phyloP scores from a whole-genome alignment of 2,329 filamentous ascomycete genomes.

The Sclerotinia borealis region DNA sequence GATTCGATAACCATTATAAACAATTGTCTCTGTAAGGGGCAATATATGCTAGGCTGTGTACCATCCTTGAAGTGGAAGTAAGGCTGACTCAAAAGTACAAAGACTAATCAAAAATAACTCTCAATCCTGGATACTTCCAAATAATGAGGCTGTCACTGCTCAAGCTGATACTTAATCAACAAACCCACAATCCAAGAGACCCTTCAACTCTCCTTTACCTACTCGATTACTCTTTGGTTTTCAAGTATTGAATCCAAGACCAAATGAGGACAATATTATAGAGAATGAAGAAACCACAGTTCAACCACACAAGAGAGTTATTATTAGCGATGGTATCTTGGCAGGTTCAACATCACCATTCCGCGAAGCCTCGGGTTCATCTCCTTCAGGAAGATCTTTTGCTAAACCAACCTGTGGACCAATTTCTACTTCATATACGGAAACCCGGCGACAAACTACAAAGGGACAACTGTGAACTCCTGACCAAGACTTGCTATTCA shows the following conservation, averaged over 20 bases:
- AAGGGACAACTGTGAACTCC: constrained; percentile 26
- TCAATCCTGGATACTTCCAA: constrained; percentile 12
- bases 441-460: constrained; percentile 12
- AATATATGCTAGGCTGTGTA: background rate
- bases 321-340: constrained; percentile 26
- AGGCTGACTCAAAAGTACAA: constrained; percentile 15
- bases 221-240: constrained; percentile 17
- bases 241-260: constrained; percentile 19
- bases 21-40: background rate
- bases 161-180: constrained; percentile 16
- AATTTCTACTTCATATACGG: constrained; percentile 14
- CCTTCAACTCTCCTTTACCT: constrained; percentile 6
- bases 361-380: too few relatives aligned
- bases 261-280: constrained; percentile 21
- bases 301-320: constrained; percentile 24
- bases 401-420: too few relatives aligned
- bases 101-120: constrained; percentile 19
- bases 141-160: constrained; percentile 13
- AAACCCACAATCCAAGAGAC: constrained; percentile 12
- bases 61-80: background rate
- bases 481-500: constrained; percentile 15
- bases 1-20: too few relatives aligned
- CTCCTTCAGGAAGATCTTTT: too few relatives aligned
- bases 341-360: constrained; percentile 22
- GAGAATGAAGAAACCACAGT: constrained; percentile 18